These are phyloP conservation scores for Austroboletus novae-zelandiae DNA, from an alignment of 1,284 basidiomycete species.

Conservation along the genomic window DNA sequence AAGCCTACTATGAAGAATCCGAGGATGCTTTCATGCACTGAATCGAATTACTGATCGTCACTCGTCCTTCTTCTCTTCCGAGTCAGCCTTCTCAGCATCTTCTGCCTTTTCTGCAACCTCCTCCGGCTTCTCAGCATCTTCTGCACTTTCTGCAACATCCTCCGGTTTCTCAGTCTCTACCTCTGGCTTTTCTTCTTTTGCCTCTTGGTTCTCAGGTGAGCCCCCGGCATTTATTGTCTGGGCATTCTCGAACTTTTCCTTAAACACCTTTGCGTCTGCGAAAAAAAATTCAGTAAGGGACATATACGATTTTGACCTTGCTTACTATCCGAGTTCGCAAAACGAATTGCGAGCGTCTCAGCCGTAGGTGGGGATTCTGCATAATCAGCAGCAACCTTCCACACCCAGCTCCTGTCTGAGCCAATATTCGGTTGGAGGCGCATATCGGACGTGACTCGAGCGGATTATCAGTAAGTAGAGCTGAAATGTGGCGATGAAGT, in stretches of 20 bases:
- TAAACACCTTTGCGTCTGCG: conserved; percentile 85
- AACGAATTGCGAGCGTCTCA: conserved; percentile 97
- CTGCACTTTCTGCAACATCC: not conserved
- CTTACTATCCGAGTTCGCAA: conserved; percentile 96
- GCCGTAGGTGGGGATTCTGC: conserved; percentile 85
- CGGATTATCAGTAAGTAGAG: not conserved
- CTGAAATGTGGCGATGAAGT: not conserved
- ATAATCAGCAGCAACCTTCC: conserved; percentile 95
- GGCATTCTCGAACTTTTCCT: conserved; percentile 82
- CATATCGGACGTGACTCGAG: conserved; percentile 86
- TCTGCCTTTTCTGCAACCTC: not conserved
- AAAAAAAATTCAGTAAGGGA: conserved; percentile 1
- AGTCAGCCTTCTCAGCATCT: conserved; percentile 20
- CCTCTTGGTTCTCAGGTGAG: conserved; percentile 30
- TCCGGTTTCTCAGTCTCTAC: conserved; percentile 22
- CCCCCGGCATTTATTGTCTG: conserved; percentile 65
- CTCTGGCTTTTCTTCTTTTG: conserved; percentile 16
- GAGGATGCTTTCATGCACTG: conserved; percentile 1
- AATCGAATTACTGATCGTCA: conserved; percentile 8
- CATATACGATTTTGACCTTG: conserved; percentile 14
- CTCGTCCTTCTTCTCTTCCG: conserved; percentile 29
- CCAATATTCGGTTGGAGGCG: conserved; percentile 97
- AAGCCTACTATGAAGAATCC: conserved; percentile 10
- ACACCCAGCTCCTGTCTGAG: conserved; percentile 99
- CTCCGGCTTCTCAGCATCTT: conserved; percentile 23